A percentile compares a stretch with the other conserved stretches of the same genome.
phyloP scores from a whole-genome alignment of 768 basidiomycete genomes.

The Collybiopsis confluens region DNA sequence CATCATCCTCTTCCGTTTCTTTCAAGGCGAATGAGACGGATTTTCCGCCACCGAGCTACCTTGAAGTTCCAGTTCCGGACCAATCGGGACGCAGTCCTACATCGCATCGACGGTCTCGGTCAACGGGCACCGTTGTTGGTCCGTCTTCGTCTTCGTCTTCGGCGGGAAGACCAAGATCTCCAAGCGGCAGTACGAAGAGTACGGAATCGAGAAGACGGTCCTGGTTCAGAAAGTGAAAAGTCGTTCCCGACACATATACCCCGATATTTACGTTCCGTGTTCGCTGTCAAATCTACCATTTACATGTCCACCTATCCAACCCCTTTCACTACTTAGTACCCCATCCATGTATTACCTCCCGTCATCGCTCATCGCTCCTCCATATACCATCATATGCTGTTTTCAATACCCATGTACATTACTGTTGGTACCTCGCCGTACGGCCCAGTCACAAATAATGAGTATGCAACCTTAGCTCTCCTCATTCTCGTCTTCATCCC shows the following conservation, averaged over 20 bases:
- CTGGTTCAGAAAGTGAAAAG: background rate
- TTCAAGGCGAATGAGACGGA: background rate
- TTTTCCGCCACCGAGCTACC: constrained; percentile 38
- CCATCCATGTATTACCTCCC: too few species aligned
- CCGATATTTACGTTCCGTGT: background rate
- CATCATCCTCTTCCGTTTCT: too few species aligned
- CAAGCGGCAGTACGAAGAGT: constrained; percentile 14
- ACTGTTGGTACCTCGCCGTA: too few species aligned
- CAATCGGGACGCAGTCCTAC: constrained; percentile 14
- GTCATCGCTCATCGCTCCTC: too few species aligned
- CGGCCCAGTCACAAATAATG: too few species aligned
- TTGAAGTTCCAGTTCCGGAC: constrained; percentile 28
- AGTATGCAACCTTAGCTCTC: background rate
- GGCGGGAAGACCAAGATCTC: constrained; percentile 18
- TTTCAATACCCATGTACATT: too few species aligned
- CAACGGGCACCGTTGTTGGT: too few species aligned
- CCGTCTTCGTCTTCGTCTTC: too few species aligned
- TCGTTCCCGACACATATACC: background rate
- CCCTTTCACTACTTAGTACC: too few species aligned
- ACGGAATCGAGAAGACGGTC: background rate
- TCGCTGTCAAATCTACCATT: too few species aligned
- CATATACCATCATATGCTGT: too few species aligned
- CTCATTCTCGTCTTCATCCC: constrained; percentile 10
- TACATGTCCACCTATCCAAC: too few species aligned
- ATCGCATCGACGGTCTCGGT: constrained; percentile 13